Evolutionary conservation across 2,329 filamentous ascomycete genomes (phyloP).

Genomic region (Aureobasidium sp.): DNA sequence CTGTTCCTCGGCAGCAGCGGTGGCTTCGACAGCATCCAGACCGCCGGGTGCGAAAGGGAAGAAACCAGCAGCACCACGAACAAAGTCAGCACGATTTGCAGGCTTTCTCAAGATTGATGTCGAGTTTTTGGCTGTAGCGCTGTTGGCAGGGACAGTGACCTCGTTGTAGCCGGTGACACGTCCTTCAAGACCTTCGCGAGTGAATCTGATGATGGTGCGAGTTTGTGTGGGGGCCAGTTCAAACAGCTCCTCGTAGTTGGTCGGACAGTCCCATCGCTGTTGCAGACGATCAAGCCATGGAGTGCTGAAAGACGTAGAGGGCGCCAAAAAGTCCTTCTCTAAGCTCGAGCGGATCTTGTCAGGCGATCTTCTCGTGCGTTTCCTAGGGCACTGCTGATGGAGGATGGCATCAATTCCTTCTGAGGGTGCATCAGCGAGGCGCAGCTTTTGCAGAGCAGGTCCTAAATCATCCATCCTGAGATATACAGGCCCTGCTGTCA

Average conservation of each 20-base stretch:
- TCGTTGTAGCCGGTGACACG: constrained; percentile 90
- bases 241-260: constrained; percentile 78
- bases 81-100: constrained; percentile 80
- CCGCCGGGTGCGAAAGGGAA: constrained; percentile 92
- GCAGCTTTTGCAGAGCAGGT: constrained; percentile 11
- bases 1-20: constrained; percentile 77
- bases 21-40: constrained; percentile 75
- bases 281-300: constrained; percentile 87
- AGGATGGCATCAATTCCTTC: constrained; percentile 52
- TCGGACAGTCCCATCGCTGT: constrained; percentile 77
- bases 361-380: constrained; percentile 48
- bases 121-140: constrained; percentile 88
- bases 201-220: constrained; percentile 88
- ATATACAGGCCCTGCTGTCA: not conserved
- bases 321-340: constrained; percentile 69
- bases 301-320: constrained; percentile 69
- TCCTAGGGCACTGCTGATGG: constrained; percentile 46
- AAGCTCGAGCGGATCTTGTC: constrained; percentile 64
- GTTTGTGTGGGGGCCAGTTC: constrained; percentile 84
- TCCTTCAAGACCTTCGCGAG: constrained; percentile 83
- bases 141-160: constrained; percentile 82
- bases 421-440: not conserved
- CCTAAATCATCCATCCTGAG: constrained; percentile 10
- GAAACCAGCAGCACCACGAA: constrained; percentile 85
- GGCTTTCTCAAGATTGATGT: constrained; percentile 84